Evolutionary conservation across 495 filamentous ascomycete species (phyloP), one percentile per base, ranked within the genome.

Genomic region (Aspergillus campestris): DNA sequence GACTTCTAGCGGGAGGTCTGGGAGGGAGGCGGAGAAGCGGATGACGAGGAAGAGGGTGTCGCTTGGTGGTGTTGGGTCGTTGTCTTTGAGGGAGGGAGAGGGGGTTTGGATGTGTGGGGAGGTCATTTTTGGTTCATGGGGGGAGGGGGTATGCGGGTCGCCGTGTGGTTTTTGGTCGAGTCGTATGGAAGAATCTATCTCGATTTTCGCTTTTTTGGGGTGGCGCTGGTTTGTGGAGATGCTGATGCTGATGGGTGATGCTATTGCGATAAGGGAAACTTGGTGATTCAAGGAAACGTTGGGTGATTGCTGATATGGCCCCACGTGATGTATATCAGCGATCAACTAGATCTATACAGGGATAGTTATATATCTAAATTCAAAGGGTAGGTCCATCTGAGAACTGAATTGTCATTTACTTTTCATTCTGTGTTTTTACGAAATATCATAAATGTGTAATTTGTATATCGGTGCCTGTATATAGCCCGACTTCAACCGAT

Each of bases 21-120:
- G 80, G 45, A 91, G 76, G 3, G 86, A 78, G 45, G 83, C 81
- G 38, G 87, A 84, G 77, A 96, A 96, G 61, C 90, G 87, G 64
- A 96, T 81, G 13, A 81, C 89, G 14, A 95, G 73, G 55, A 81
- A 76, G 38, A 90, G 61, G 43, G 75, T 74, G 32, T 72, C 65
- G 14, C 51, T 51, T 50, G 31, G 15, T 49, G 5, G 11, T 42
- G 44, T 8, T 54, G 51, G 7, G 47, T 45, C 55, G 56, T 45
- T 53, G 56, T 59, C 15, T 9, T 11, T 43, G 31, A 31, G 18
- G 30, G 13, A 42, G 31, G 6, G 6, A 8, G 31, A 12, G 9
- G 14, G 28, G 7, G 30, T 37, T 3, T 39, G 6, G 7, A 40
- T 9, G 31, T 10, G 42, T 53, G 42, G 31, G 38, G 28, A 29